Evolutionary conservation across 2,329 filamentous ascomycete genomes (phyloP), one percentile per base, ranked within the genome.

Genomic region (Cryphonectria japonica): DNA sequence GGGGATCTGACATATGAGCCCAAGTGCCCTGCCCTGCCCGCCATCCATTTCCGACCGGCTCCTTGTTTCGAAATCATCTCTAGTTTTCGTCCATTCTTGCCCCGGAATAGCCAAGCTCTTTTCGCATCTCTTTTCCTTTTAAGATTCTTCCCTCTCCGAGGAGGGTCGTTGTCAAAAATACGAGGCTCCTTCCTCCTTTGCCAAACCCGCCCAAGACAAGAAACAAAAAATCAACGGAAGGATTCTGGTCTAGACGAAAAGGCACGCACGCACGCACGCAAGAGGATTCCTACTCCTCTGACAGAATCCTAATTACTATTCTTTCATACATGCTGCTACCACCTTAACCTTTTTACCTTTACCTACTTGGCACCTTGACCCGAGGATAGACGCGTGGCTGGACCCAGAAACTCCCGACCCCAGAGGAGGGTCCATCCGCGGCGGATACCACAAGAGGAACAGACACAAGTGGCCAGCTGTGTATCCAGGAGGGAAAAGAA

Each of bases 1-100:
- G 32, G 46, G 9, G 14, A n/a, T n/a, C 64, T 64, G 64, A 72
- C 71, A 68, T 72, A 72, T 72, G 65, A 70, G 64, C 63, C 43
- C 59, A 59, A 26, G 64, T 22, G 9, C n/a, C 59, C 34, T 34
- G 34, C 46, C 16, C 7, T 50, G 19, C 46, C 46, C 22, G 46
- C 22, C 19, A 50, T 50, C 46, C 7, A 22, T 50, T n/a, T 50
- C 68, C 67, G 67, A 57, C 68, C 32, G 46, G 26, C 68, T 70
- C 60, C 50, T 61, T 54, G 64, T 62, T 67, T 70, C 59, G 64
- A 69, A 32, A 26, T n/a, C 4, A 34, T 34, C 29, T 59, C 29
- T 16, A 11, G 37, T 16, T 19, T 8, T 19, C 54, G 22, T n/a
- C 46, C 8, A 9, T 50, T 50, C 46, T 50, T 50, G 7, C 46